Percentiles rank a stretch among this genome's conserved stretches.
Conservation (phyloP, 2,329 filamentous ascomycete species). For the Fusarium brevicatenulatum region DNA sequence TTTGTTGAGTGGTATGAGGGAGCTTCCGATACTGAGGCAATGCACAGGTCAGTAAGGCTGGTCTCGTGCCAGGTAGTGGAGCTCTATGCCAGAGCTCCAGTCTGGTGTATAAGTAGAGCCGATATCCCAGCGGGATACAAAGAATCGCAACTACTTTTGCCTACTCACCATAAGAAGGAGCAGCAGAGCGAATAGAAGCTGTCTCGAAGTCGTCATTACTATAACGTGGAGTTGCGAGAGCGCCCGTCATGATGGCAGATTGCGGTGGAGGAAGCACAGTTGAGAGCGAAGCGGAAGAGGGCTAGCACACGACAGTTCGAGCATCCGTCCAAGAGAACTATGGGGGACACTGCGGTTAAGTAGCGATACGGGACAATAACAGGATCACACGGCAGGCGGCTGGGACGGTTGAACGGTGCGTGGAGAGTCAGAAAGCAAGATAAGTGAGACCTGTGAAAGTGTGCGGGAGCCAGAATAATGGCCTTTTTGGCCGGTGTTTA, state of each 20-base stretch:
- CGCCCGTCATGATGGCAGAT: conserved; percentile 47
- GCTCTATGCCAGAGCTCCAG: conserved; percentile 2
- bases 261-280: conserved; percentile 17
- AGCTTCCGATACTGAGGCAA: conserved; percentile 65
- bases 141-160: not conserved
- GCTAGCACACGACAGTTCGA: conserved; percentile 33
- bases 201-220: conserved; percentile 71
- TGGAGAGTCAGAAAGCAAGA: conserved; percentile 30
- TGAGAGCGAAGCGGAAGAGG: conserved; percentile 33
- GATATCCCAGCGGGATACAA: not conserved
- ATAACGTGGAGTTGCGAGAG: conserved; percentile 48
- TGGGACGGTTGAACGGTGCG: conserved; percentile 22
- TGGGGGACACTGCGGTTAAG: conserved; percentile 27
- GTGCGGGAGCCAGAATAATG: conserved; percentile 33
- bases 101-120: conserved; percentile 11
- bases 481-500: conserved; percentile 31
- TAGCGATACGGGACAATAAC: conserved; percentile 18
- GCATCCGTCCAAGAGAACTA: conserved; percentile 38
- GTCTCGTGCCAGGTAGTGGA: conserved; percentile 26
- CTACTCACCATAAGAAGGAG: conserved; percentile 73
- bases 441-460: conserved; percentile 29
- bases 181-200: conserved; percentile 71
- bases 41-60: conserved; percentile 30
- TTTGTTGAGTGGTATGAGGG: conserved; percentile 71
- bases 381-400: conserved; percentile 31